Evolutionary conservation across 1,139 yeast species (phyloP).

Genomic region (Sugiyamaella pinicola): DNA sequence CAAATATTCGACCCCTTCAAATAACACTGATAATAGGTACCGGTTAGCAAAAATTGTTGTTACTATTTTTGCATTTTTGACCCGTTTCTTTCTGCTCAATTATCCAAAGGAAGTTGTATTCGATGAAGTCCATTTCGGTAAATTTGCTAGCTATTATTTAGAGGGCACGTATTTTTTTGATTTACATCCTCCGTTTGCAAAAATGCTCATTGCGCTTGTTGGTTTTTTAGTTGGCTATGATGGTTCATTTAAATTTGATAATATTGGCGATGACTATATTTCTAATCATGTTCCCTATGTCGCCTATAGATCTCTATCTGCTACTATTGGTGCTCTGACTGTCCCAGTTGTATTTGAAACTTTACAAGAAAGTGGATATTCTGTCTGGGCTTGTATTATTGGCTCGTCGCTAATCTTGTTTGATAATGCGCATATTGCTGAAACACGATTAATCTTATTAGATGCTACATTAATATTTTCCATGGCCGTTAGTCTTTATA

Average conservation of each 20-base stretch:
- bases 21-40: conserved; percentile 7
- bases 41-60: conserved; percentile 42
- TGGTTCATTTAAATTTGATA: conserved; percentile 88
- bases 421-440: conserved; percentile 91
- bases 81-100: conserved; percentile 72
- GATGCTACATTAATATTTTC: conserved; percentile 87
- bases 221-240: conserved; percentile 89
- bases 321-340: conserved; percentile 77
- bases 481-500: conserved; percentile 75
- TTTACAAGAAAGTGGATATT: conserved; percentile 78
- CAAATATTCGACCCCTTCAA: background rate
- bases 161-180: conserved; percentile 83
- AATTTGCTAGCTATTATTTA: conserved; percentile 64
- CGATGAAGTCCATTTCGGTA: conserved; percentile 81
- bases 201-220: conserved; percentile 82
- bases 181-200: conserved; percentile 97
- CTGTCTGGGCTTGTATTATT: conserved; percentile 74
- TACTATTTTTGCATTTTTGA: conserved; percentile 65
- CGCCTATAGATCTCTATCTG: conserved; percentile 81
- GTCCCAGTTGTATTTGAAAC: conserved; percentile 83
- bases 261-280: conserved; percentile 82
- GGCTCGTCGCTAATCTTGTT: conserved; percentile 82
- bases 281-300: conserved; percentile 82
- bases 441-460: conserved; percentile 83
- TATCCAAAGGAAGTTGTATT: conserved; percentile 88